Conservation (phyloP, 2,329 filamentous ascomycete genomes). For the Colletotrichum zoysiae region DNA sequence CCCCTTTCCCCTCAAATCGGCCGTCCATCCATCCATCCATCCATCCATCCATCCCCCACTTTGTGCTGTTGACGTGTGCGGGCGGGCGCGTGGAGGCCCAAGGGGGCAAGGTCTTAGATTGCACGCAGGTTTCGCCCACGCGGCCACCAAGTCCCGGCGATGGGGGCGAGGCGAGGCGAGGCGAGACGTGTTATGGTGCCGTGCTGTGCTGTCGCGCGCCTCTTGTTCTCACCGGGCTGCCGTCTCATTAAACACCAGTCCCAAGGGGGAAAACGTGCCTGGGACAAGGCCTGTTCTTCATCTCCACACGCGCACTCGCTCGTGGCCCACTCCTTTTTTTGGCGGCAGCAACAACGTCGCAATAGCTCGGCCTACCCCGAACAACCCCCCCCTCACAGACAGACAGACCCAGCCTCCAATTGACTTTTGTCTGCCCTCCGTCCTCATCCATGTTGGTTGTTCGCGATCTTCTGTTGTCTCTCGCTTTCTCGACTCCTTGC, state of each 20-base stretch:
- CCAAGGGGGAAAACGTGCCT: conserved; percentile 32
- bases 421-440: conserved; percentile 30
- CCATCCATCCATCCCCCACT: not conserved
- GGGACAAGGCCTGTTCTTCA: conserved; percentile 34
- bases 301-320: conserved; percentile 37
- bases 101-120: conserved; percentile 35
- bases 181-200: not conserved
- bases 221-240: conserved; percentile 29
- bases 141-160: conserved; percentile 10
- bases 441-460: not conserved
- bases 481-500: conserved; percentile 30
- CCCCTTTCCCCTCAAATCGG: not conserved
- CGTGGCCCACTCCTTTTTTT: conserved; percentile 28
- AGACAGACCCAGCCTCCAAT: conserved; percentile 17
- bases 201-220: conserved; percentile 21
- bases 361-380: conserved; percentile 40
- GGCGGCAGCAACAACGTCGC: conserved; percentile 34
- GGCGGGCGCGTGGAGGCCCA: conserved; percentile 36
- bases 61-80: conserved; percentile 32
- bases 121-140: conserved; percentile 16
- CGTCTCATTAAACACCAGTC: conserved; percentile 40
- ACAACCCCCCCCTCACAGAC: conserved; percentile 12
- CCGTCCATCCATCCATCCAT: not conserved
- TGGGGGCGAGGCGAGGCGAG: not conserved
- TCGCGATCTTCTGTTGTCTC: conserved; percentile 9